Percentiles rank a stretch among this genome's conserved stretches.
Conservation (phyloP, 208 protist genomes). For the Leishmania aethiopica region DNA sequence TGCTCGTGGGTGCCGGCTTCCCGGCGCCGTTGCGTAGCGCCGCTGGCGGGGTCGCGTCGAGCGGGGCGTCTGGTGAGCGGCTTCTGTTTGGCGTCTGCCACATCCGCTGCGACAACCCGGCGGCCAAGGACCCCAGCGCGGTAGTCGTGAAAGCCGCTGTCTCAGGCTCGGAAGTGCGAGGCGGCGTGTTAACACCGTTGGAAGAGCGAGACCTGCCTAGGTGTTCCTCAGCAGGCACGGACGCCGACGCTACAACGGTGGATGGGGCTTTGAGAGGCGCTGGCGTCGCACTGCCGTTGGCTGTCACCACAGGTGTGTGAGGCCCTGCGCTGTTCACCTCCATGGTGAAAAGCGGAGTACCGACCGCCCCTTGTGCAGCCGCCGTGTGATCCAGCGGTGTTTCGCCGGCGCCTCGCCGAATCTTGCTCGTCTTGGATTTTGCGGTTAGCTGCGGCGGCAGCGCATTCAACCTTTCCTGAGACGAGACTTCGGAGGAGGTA, state of each 20-base stretch:
- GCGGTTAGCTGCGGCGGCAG: not conserved
- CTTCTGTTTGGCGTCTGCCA: not conserved
- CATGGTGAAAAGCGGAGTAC: not conserved
- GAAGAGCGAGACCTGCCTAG: not conserved
- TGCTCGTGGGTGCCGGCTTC: not conserved
- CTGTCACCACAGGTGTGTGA: not conserved
- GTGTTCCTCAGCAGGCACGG: not conserved
- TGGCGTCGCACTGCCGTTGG: not conserved
- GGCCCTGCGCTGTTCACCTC: not conserved
- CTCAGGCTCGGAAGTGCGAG: not conserved
- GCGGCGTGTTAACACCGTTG: not conserved
- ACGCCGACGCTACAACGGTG: not conserved
- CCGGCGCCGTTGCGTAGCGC: not conserved
- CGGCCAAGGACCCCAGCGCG: not conserved
- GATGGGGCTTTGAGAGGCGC: not conserved
- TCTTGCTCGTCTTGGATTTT: not conserved
- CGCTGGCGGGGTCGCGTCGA: not conserved
- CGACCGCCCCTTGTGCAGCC: not conserved
- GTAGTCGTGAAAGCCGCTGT: not conserved
- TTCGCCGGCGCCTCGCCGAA: not conserved
- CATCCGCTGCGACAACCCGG: not conserved
- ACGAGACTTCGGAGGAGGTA: constrained; percentile 3
- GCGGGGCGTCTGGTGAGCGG: not conserved
- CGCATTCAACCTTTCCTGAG: not conserved
- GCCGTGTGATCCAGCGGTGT: not conserved